Evolutionary conservation across 2,329 filamentous ascomycete species (phyloP).

Genomic region (Xylariaceae sp.): DNA sequence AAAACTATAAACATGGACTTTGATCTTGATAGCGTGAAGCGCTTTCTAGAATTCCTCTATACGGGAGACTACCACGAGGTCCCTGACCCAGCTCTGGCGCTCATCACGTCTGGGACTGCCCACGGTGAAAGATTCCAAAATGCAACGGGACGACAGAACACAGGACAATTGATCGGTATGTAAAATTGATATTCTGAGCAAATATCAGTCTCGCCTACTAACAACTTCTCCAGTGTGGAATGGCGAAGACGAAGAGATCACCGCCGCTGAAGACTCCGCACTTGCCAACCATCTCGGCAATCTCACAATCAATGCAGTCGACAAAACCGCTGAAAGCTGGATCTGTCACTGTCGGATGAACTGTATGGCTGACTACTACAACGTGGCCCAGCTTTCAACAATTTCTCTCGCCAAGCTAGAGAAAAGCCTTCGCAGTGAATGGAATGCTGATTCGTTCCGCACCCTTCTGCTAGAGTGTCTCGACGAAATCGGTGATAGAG

Average conservation of each 20-base stretch:
- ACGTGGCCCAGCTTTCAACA: background rate
- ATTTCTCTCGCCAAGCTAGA: slow-evolving; percentile 2
- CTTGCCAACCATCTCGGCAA: background rate
- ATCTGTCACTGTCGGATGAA: slow-evolving; percentile 1
- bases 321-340: background rate
- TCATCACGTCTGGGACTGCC: background rate
- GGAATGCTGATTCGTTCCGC: background rate
- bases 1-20: slow-evolving; percentile 7
- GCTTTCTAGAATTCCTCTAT: slow-evolving; percentile 7
- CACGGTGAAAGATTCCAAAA: background rate
- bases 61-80: slow-evolving; percentile 1
- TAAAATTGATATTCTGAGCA: slow-evolving; percentile 1
- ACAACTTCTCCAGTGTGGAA: slow-evolving; percentile 6
- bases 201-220: slow-evolving; percentile 1
- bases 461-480: background rate
- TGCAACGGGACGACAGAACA: slow-evolving; percentile 4
- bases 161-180: slow-evolving; percentile 4
- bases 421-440: background rate
- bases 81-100: background rate
- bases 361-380: background rate
- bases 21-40: slow-evolving; percentile 6
- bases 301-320: background rate
- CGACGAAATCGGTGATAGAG: background rate
- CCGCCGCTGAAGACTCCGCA: background rate
- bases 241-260: background rate